Base-by-base conservation (phyloP, 306 rosid genomes). In the Citrullus amarus region DNA sequence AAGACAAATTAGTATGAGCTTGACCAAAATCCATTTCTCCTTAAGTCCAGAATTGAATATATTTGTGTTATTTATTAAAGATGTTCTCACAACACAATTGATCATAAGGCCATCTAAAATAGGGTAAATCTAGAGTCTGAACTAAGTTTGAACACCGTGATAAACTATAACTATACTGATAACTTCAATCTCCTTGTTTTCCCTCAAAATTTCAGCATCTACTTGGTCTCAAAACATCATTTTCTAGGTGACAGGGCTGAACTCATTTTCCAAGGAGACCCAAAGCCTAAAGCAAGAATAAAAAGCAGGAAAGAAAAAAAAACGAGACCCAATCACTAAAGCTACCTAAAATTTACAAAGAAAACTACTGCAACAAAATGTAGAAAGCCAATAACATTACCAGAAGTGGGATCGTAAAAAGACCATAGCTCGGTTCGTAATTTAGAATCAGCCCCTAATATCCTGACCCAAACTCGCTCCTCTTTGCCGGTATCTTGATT, bases 401-500 rank as follows among this genome's bases (percentile, higher is more conserved):
- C 97, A 10, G 97, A 83, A 34, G 91, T 58, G 80, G 97, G 92
- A 86, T 91, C 93, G 70, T 86, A 95, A 22, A 92, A 90, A 32
- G 99, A 92, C 99, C 99, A 95, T 13, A 95, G 91, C 91, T 92
- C 93, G 78, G 93, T 91, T 83, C 88, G 86, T 78, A 85, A 85
- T 79, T 80, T 87, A 84, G 85, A 88, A 78, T 95, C 97, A 5
- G 99, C 97, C 0, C 79, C 50, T 5, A 95, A 86, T 69, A 95
- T 88, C 51, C 97, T 86, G 80, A 95, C 93, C 99, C 99, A 95
- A 82, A 95, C 87, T 55, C 99, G 87, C 73, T 92, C 99, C 79
- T 85, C 87, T 41, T 48, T 82, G 25, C 90, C 97, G 16, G 81
- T 87, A 38, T 69, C 67, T 6, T 79, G 81, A 63, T 81, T 84